Evolutionary conservation across 1,284 basidiomycete genomes (phyloP), one percentile per base, ranked within the genome.

Genomic region (Leccinum angustisporum): DNA sequence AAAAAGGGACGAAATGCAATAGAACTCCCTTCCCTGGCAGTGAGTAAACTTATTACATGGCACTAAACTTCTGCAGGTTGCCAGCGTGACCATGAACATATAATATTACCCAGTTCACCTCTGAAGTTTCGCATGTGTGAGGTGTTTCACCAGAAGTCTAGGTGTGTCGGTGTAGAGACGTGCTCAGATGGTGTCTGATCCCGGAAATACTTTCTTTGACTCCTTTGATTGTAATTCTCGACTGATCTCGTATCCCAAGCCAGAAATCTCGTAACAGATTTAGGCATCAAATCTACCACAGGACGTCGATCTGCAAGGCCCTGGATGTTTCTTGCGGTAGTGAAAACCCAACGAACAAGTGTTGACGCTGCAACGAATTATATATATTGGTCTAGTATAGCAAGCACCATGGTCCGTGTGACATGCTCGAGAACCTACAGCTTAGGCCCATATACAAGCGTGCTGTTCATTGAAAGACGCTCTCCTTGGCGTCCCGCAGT

Each of bases 191-290:
- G 54, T 69, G 72, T 62, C 74, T 73, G 14, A 83, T 67, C 30
- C 68, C 13, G 66, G 65, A 14, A 30, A 51, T 21, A 33, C 40
- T 36, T 43, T 56, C 33, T 48, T 56, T 51, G 36, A 62, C 46
- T 33, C 21, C 21, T 70, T 64, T 56, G 71, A 70, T 25, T 74
- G 56, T 74, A 70, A 18, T 76, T 71, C 21, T 79, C 64, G 56
- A 88, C 74, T n/a, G 72, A 72, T 55, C 71, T 69, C 34, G 81
- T 76, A 86, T 88, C 90, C 87, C 87, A 91, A 21, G 67, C 60
- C n/a, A 79, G 65, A 8, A 79, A 78, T 10, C 88, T 82, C 33
- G 18, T 21, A 9, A 68, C 61, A 66, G 88, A 83, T 16, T 72
- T 70, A 30, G 69, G 68, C 13, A 56, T 66, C 50, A 74, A 77